Percentiles rank a stretch among this genome's conserved stretches.
Evolutionary conservation across 2,329 filamentous ascomycete genomes (phyloP).

Genomic region (Metarhizium humberi): DNA sequence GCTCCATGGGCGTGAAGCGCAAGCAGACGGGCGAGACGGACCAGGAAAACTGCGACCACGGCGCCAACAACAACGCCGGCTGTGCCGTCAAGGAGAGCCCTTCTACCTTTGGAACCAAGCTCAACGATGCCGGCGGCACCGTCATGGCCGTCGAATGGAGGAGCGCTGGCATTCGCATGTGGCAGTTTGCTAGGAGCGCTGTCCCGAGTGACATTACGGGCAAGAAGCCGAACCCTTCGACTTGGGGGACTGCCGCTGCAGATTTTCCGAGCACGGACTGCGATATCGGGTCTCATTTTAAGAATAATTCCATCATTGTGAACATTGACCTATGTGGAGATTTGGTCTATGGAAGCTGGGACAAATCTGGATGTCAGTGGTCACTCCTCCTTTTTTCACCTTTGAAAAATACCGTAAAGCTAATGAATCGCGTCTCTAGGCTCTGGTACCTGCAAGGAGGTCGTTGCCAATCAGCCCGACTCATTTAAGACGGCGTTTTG

Average conservation of each 20-base stretch:
- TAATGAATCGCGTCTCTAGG: conserved; percentile 21
- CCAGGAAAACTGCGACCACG: conserved; percentile 40
- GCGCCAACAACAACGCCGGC: conserved; percentile 43
- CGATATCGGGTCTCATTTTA: conserved; percentile 49
- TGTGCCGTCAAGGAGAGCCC: conserved; percentile 40
- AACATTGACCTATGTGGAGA: conserved; percentile 59
- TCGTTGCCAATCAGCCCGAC: conserved; percentile 46
- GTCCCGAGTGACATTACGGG: conserved; percentile 43
- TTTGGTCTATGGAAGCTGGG: conserved; percentile 38
- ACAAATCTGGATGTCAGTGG: conserved; percentile 33
- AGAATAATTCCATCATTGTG: conserved; percentile 55
- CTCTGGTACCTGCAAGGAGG: conserved; percentile 46
- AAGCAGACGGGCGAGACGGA: conserved; percentile 37
- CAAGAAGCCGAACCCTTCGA: conserved; percentile 46
- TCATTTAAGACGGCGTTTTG: conserved; percentile 53
- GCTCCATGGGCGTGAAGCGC: conserved; percentile 44
- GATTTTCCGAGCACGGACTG: conserved; percentile 58
- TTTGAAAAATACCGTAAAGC: not conserved
- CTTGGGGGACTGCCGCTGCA: conserved; percentile 52
- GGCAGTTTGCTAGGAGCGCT: conserved; percentile 43
- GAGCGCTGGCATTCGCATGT: conserved; percentile 50
- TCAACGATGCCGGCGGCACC: conserved; percentile 47
- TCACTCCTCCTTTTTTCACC: not conserved
- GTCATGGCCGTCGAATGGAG: conserved; percentile 54
- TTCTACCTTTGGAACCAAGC: conserved; percentile 38